Evolutionary conservation across 108 stramenopile species (phyloP).

Genomic region (Fragilaria radians): DNA sequence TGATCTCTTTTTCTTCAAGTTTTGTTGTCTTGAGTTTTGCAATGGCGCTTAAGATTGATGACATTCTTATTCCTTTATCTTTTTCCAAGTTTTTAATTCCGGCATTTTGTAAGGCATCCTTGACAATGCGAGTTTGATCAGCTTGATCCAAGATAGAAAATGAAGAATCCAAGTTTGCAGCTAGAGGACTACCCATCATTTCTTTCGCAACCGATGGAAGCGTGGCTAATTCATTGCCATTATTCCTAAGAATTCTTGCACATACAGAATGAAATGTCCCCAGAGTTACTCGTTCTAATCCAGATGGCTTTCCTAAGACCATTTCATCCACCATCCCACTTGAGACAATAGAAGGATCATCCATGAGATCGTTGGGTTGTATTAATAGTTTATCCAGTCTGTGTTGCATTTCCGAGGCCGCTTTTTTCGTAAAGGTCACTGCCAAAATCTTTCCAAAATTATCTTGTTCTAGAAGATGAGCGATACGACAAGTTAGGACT

Average conservation of each 20-base stretch:
- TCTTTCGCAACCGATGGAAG: constrained; percentile 45
- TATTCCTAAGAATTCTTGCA: constrained; percentile 70
- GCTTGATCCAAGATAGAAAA: constrained; percentile 68
- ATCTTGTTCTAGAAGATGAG: constrained; percentile 45
- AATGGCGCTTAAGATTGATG: constrained; percentile 55
- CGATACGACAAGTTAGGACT: constrained; percentile 84
- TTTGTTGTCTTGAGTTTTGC: constrained; percentile 27
- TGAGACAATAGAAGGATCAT: constrained; percentile 6
- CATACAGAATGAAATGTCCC: constrained; percentile 88
- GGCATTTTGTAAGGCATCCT: constrained; percentile 44
- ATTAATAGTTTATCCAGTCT: constrained; percentile 44
- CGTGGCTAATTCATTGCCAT: constrained; percentile 41
- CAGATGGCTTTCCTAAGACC: constrained; percentile 5
- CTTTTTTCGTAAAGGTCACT: constrained; percentile 93
- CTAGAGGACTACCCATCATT: constrained; percentile 11
- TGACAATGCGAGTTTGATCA: constrained; percentile 62
- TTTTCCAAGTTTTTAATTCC: constrained; percentile 2
- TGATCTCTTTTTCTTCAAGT: constrained; percentile 16
- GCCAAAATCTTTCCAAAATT: constrained; percentile 50
- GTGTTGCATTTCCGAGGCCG: constrained; percentile 81
- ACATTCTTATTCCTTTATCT: constrained; percentile 30
- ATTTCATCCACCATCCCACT: constrained; percentile 22
- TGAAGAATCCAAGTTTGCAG: constrained; percentile 34
- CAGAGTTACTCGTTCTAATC: constrained; percentile 45
- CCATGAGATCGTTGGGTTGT: constrained; percentile 5